Base-by-base conservation (phyloP, 805 yeast genomes). In the Clavispora fructus region DNA sequence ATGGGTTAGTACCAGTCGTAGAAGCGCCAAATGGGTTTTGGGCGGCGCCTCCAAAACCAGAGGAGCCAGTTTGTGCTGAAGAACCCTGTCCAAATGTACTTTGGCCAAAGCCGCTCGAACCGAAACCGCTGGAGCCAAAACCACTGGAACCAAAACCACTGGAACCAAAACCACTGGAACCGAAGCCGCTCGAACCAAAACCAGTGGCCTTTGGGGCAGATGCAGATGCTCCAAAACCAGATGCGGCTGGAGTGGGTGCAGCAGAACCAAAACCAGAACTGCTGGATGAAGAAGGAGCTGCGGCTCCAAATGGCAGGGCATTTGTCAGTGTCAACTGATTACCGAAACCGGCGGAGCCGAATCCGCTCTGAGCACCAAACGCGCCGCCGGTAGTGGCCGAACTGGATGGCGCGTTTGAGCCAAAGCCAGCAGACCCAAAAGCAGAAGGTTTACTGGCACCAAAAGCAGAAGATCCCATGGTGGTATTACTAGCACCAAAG, bases 381-480 rank as follows among this genome's bases (percentile, higher is more conserved):
- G 39, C 42, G 12, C 41, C 32, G 14, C 40, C 45, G 19, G 39
- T 26, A 28, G 25, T 16, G 4, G 39, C 43, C 5, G 29, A 13
- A 12, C 7, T 25, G 9, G 28, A 12, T 10, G 29, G 11, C 13
- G 28, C 29, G 4, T 7, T 23, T 10, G 38, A 5, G 16, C 44
- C 44, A 8, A 33, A 51, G 49, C 41, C 41, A 41, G 6, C 50
- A 35, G 49, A 11, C 12, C 52, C 57, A 25, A 47, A 44, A 9
- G 38, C 43, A 3, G 47, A 33, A 25, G 41, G 26, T 26, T 49
- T 57, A 40, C 72, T 74, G 35, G 51, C 49, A 3, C 55, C 55
- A 42, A 51, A 51, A 7, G 50, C 14, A 29, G 31, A 29, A 4
- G 29, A 27, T 27, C 29, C 29, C 2, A 49, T 46, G 54, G 60